Evolutionary conservation across 2,329 filamentous ascomycete species (phyloP), one percentile per base, ranked within the genome.

Genomic region (Ceratocystis destructans): DNA sequence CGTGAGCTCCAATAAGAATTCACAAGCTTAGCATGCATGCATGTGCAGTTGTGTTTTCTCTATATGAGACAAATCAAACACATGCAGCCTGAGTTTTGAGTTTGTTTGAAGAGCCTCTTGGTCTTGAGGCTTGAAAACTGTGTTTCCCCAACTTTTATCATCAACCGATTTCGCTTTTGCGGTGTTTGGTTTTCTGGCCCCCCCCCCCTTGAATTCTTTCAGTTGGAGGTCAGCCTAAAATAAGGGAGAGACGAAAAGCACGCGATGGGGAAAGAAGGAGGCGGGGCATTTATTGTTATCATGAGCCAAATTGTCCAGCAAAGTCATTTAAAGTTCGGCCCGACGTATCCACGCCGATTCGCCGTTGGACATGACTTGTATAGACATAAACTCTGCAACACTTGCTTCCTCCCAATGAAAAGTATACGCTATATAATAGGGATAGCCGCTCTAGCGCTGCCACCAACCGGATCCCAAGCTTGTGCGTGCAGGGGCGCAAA

Each of bases 401-500:
- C 17, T 7, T 22, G n/a, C 1, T 22, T 50, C 22, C 4, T 3
- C 50, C 20, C 3, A 28, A 17, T 25, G 50, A 17, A 25, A 33
- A 31, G 33, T 17, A 33, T 6, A 57, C 33, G 10, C 53, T 12
- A 28, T 17, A 5, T 17, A 5, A 53, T 10, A 22, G 53, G 15
- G 22, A 57, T 28, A 57, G 53, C 28, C 53, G 22, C 22, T 57
- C 46, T 57, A 33, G 53, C 53, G 22, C 53, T 57, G 22, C 53
- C 53, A 57, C 53, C 53, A 57, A 33, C 53, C 25, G 53, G 53
- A 57, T 57, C 22, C 53, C 53, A 31, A 57, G 53, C 22, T 57
- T 57, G 53, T 57, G 22, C 53, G 53, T 57, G 53, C 53, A 57
- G 53, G 31, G 53, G 53, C 53, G 53, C 28, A 33, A 57, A 57